phyloP scores from a whole-genome alignment of 139 green algal genomes.

The Haematococcus lacustris region DNA sequence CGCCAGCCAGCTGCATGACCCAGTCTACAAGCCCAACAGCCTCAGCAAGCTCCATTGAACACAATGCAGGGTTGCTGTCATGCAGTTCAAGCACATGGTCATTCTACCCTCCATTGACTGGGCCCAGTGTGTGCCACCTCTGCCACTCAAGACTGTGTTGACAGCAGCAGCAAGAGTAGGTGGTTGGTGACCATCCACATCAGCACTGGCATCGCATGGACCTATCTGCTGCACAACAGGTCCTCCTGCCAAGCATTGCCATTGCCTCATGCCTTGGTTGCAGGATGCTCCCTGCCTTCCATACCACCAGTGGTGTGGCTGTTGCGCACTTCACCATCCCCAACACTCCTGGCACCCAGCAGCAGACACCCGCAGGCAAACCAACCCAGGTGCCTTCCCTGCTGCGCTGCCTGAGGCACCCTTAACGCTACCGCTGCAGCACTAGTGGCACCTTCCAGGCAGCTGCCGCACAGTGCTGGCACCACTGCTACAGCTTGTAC shows the following conservation, averaged over 20 bases:
- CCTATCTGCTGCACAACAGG: not conserved
- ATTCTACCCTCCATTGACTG: not conserved
- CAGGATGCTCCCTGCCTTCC: constrained; percentile 64
- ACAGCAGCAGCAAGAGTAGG: not conserved
- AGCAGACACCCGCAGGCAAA: too few relatives aligned
- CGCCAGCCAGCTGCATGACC: too few relatives aligned
- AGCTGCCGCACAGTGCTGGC: too few relatives aligned
- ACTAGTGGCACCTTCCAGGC: too few relatives aligned
- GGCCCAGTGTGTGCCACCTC: not conserved
- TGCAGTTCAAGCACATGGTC: not conserved
- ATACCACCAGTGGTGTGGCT: constrained; percentile 60
- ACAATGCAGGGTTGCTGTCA: not conserved
- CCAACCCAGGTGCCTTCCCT: too few relatives aligned
- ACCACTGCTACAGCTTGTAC: too few relatives aligned
- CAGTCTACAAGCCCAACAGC: too few relatives aligned
- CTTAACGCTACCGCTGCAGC: too few relatives aligned
- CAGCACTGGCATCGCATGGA: not conserved
- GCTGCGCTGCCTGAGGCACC: too few relatives aligned
- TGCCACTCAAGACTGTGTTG: not conserved
- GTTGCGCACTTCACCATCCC: too few relatives aligned
- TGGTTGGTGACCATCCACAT: not conserved
- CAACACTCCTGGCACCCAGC: too few relatives aligned
- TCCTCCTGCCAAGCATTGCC: not conserved
- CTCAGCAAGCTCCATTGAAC: too few relatives aligned
- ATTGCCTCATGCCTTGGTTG: not conserved